A percentile compares a stretch with the other conserved stretches of the same genome.
Conservation (phyloP, 2,329 filamentous ascomycete species). For the Ophiostoma populinum region DNA sequence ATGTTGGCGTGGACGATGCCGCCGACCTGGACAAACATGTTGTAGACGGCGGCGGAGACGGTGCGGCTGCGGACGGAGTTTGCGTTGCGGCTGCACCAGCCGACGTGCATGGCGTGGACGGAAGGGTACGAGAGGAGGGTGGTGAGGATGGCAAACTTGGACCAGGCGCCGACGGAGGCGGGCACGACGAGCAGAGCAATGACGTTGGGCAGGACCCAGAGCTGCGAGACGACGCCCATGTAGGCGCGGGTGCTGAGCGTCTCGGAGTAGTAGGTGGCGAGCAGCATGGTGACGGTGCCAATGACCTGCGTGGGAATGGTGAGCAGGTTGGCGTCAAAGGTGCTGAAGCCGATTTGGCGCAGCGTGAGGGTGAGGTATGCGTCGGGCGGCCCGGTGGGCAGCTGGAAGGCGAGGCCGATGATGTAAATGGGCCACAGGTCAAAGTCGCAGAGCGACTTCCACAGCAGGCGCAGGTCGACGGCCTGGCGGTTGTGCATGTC, state of each 20-base stretch:
- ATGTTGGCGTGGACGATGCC: conserved; percentile 26
- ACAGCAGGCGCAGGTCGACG: conserved; percentile 23
- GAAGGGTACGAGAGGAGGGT: conserved; percentile 32
- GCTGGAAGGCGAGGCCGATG: conserved; percentile 7
- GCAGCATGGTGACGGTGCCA: too few relatives aligned
- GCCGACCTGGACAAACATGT: conserved; percentile 31
- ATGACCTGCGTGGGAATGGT: too few relatives aligned
- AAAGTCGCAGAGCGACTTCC: conserved; percentile 7
- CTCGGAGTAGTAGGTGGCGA: too few relatives aligned
- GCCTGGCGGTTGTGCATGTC: conserved; percentile 41
- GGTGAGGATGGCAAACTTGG: conserved; percentile 26
- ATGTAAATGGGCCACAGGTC: conserved; percentile 11
- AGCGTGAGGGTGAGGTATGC: conserved; percentile 9
- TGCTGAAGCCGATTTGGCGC: conserved; percentile 6
- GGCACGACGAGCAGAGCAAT: conserved; percentile 26
- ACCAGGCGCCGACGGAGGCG: conserved; percentile 21
- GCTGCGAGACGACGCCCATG: conserved; percentile 22
- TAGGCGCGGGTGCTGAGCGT: too few relatives aligned
- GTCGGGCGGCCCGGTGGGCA: conserved; percentile 5
- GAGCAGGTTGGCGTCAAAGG: conserved; percentile 10
- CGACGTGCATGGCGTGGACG: conserved; percentile 26
- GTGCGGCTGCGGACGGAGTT: conserved; percentile 44
- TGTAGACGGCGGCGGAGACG: conserved; percentile 43
- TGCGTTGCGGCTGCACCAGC: conserved; percentile 43
- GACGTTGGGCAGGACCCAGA: conserved; percentile 35